Conservation (phyloP, 768 basidiomycete genomes). For the Macrolepiota fuliginosa region DNA sequence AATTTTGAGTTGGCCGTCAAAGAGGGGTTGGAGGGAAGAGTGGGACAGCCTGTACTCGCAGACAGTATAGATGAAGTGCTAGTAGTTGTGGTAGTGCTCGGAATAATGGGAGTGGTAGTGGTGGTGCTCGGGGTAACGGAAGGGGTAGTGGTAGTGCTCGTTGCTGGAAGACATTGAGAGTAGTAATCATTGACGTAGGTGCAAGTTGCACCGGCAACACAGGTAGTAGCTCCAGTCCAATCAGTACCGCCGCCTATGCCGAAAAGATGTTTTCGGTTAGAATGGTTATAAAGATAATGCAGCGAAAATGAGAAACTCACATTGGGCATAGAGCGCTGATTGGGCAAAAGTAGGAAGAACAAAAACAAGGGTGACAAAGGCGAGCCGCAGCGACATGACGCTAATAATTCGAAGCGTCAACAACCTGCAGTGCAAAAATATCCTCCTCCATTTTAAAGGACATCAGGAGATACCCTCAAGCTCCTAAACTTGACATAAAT, state of each 20-base stretch:
- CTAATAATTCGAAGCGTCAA: background rate
- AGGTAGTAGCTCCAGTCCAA: background rate
- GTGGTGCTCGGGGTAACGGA: background rate
- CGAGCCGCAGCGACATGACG: background rate
- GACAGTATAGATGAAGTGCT: background rate
- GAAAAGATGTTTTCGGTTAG: background rate
- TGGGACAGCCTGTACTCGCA: constrained; percentile 16
- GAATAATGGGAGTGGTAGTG: background rate
- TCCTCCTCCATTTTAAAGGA: background rate
- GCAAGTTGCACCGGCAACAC: background rate
- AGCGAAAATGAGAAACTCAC: background rate
- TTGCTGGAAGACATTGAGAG: background rate
- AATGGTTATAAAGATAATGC: background rate
- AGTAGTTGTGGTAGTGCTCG: background rate
- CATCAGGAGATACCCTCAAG: background rate
- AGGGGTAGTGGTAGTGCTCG: background rate
- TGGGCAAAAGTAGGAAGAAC: background rate
- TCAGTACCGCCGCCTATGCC: constrained; percentile 1
- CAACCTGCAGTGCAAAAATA: background rate
- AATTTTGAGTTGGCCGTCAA: constrained; percentile 25
- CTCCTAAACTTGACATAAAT: background rate
- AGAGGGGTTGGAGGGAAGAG: constrained; percentile 23
- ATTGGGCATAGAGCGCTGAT: background rate
- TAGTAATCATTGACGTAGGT: constrained; percentile 1
- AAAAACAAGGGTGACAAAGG: background rate